Conservation (phyloP, 805 yeast species). For the Martiniozyma abietophila region DNA sequence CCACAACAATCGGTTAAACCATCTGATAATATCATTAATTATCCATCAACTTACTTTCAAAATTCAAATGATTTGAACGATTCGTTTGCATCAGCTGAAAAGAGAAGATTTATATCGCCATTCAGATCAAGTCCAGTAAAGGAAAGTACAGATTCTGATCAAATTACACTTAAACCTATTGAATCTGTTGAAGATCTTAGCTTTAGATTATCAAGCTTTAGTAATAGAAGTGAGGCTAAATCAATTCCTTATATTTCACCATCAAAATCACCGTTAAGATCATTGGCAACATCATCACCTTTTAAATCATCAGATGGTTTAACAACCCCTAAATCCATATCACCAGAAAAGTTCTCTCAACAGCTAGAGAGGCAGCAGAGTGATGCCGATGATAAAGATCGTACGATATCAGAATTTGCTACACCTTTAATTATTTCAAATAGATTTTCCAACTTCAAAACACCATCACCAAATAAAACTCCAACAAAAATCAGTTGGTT, state of each 20-base stretch:
- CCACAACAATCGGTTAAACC: slow-evolving; percentile 16
- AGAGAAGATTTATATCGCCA: too few relatives aligned
- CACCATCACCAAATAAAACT: slow-evolving; percentile 23
- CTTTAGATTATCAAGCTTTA: slow-evolving; percentile 5
- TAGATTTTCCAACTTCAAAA: slow-evolving; percentile 16
- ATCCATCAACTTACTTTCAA: too few relatives aligned
- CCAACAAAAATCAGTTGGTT: slow-evolving; percentile 27
- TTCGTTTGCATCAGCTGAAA: too few relatives aligned
- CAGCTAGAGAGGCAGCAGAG: slow-evolving; percentile 1
- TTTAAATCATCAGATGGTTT: slow-evolving; percentile 7
- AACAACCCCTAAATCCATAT: slow-evolving; percentile 4
- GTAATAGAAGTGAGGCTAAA: slow-evolving; percentile 7
- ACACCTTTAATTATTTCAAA: slow-evolving; percentile 24
- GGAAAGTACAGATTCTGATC: too few relatives aligned
- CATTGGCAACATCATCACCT: slow-evolving; percentile 10
- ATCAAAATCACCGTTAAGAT: slow-evolving; percentile 5
- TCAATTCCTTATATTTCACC: slow-evolving; percentile 7
- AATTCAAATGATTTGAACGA: too few relatives aligned
- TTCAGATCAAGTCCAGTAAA: too few relatives aligned
- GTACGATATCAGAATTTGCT: slow-evolving; percentile 11
- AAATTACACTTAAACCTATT: slow-evolving; percentile 6
- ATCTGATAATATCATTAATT: neutral
- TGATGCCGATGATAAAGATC: slow-evolving; percentile 8
- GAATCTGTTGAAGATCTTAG: slow-evolving; percentile 4
- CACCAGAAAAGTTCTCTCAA: too few relatives aligned